Percentiles rank a stretch among this genome's conserved stretches.
These are phyloP conservation scores for Microbotryum scabiosae DNA, from an alignment of 1,284 basidiomycete genomes.

Conservation along the genomic window DNA sequence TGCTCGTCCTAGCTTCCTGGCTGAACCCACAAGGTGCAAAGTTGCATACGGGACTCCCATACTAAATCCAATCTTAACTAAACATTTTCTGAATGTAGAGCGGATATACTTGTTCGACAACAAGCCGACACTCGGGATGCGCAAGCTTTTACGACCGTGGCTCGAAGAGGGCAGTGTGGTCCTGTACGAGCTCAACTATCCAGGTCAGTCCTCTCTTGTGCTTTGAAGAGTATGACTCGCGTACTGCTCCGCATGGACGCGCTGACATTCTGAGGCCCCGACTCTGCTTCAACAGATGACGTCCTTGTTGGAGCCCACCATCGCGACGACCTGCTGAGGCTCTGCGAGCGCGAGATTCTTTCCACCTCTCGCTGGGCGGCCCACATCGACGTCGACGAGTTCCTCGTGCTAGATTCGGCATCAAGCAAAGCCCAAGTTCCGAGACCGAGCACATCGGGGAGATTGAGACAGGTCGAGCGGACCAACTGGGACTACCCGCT, in stretches of 20 bases:
- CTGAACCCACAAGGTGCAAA: too few relatives aligned
- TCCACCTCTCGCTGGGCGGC: slow-evolving; percentile 12
- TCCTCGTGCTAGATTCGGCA: slow-evolving; percentile 21
- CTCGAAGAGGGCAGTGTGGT: slow-evolving; percentile 21
- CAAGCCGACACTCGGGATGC: slow-evolving; percentile 10
- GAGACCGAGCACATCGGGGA: background rate
- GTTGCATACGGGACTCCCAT: too few relatives aligned
- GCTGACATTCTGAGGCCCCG: background rate
- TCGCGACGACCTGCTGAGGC: slow-evolving; percentile 15
- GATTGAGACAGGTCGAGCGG: too few relatives aligned
- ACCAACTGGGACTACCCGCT: slow-evolving; percentile 14
- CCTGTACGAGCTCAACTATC: slow-evolving; percentile 13
- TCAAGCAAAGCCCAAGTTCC: slow-evolving; percentile 13
- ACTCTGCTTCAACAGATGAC: slow-evolving; percentile 2
- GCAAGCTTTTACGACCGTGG: slow-evolving; percentile 21
- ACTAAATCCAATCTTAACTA: too few relatives aligned
- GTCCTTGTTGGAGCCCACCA: slow-evolving; percentile 14
- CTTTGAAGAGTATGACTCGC: background rate
- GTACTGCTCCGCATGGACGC: too few relatives aligned
- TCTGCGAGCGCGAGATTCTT: slow-evolving; percentile 21
- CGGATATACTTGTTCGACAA: slow-evolving; percentile 28
- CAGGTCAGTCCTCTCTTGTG: slow-evolving; percentile 2
- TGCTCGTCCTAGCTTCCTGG: background rate
- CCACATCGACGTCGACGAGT: slow-evolving; percentile 29
- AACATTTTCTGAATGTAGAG: background rate